Evolutionary conservation across 225 moss, liverwort and hornwort genomes (phyloP), one percentile per base, ranked within the genome.

Genomic region (Asterella californica): DNA sequence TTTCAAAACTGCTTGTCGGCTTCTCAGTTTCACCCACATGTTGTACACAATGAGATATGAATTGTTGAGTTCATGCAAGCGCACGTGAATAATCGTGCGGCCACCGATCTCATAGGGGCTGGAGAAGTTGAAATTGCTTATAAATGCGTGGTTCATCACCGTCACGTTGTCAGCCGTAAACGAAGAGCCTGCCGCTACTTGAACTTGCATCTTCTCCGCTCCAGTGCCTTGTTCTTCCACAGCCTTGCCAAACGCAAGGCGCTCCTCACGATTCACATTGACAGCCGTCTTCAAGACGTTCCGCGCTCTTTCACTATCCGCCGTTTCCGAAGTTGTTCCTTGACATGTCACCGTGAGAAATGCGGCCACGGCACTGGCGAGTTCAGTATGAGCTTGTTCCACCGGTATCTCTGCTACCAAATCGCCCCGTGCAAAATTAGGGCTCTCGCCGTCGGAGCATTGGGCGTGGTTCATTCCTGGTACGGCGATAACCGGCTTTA

Each of bases 401-500:
- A 75, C 11, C 71, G 74, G 52, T 32, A 90, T 82, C 18, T 74
- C 48, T 59, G 84, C 88, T 6, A 57, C 2, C 33, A 88, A 73
- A 61, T 92, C 92, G 36, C 89, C 89, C 42, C 85, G 79, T 59
- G 47, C 65, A 2, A 15, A 0, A 42, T 92, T 85, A 7, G 1
- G 46, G 25, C 47, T 48, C 49, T 1, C 33, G 9, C 92, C 92
- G 36, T 91, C 78, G 68, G 72, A 54, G n/a, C 88, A 81, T 29
- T 91, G 88, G 32, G 84, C 90, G 53, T 91, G 91, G 79, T 91
- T 92, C 92, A 92, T 91, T 46, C 89, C 91, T 0, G 88, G 85
- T 63, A 92, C 83, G 79, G 88, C 84, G 15, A 92, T 63, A 68
- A 92, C 92, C 9, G 92, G 92, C 77, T 92, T 92, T 68, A 78